Evolutionary conservation across 768 basidiomycete genomes (phyloP).

Genomic region (Trametes villosa): DNA sequence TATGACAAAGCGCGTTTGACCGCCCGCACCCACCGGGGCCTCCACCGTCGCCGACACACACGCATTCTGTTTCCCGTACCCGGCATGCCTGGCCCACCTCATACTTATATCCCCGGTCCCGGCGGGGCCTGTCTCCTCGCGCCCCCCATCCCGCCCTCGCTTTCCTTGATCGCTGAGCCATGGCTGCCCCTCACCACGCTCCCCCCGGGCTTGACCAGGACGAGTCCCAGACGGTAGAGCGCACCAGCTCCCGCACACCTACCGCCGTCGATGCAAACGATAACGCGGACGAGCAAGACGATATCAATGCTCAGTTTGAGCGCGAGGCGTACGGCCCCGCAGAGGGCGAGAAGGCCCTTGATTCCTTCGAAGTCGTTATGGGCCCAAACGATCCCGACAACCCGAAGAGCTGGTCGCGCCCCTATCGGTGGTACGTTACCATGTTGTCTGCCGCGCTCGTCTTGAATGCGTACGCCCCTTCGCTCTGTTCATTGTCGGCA

Average conservation of each 20-base stretch:
- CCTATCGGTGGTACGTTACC: conserved; percentile 34
- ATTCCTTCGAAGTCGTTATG: conserved; percentile 32
- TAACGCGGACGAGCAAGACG: background rate
- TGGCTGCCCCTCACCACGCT: background rate
- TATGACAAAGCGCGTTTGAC: background rate
- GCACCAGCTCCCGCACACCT: conserved; percentile 5
- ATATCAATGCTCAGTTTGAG: background rate
- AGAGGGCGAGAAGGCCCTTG: conserved; percentile 30
- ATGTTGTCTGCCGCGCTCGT: conserved; percentile 28
- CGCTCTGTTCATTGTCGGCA: background rate
- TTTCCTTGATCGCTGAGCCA: background rate
- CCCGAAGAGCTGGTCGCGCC: conserved; percentile 28
- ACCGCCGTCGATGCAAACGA: conserved; percentile 8
- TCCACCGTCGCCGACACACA: background rate
- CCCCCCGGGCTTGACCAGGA: background rate
- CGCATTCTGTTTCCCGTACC: background rate
- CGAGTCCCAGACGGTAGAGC: background rate
- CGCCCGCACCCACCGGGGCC: too few species aligned
- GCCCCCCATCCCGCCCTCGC: background rate
- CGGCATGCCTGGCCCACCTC: background rate
- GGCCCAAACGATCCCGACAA: conserved; percentile 29
- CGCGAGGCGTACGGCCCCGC: conserved; percentile 14
- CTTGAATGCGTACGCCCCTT: conserved; percentile 41
- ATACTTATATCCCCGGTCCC: background rate
- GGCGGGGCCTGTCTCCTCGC: too few species aligned